phyloP scores from a whole-genome alignment of 352 stramenopile genomes.

The Phytophthora colocasiae region DNA sequence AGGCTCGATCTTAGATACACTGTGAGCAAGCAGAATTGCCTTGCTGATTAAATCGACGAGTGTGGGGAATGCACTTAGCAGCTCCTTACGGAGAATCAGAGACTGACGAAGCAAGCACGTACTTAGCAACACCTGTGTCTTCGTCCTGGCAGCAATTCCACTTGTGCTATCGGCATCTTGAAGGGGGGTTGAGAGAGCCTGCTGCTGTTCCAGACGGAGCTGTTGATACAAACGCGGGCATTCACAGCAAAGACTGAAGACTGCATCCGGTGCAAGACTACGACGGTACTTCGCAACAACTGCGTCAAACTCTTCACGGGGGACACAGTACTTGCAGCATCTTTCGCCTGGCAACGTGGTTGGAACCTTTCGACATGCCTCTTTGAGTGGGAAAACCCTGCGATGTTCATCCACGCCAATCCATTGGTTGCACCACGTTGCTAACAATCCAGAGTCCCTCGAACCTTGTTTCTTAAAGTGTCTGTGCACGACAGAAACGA shows the following conservation, averaged over 20 bases:
- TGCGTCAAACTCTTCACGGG: slow-evolving; percentile 11
- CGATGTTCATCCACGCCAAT: slow-evolving; percentile 31
- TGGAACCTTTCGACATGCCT: slow-evolving; percentile 5
- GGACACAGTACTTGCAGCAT: slow-evolving; percentile 21
- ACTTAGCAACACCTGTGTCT: slow-evolving; percentile 26
- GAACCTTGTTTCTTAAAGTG: slow-evolving; percentile 5
- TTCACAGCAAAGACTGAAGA: slow-evolving; percentile 32
- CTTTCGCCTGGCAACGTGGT: not conserved
- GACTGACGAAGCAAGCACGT: slow-evolving; percentile 43
- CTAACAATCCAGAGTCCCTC: not conserved
- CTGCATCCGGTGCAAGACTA: slow-evolving; percentile 3
- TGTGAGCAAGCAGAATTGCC: slow-evolving; percentile 26
- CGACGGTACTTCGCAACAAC: slow-evolving; percentile 9
- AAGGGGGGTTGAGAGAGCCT: slow-evolving; percentile 6
- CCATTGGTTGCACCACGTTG: slow-evolving; percentile 24
- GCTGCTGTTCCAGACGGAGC: slow-evolving; percentile 13
- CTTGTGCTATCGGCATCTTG: slow-evolving; percentile 12
- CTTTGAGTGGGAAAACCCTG: slow-evolving; percentile 30
- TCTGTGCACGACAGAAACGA: slow-evolving; percentile 41
- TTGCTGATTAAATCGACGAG: slow-evolving; percentile 25
- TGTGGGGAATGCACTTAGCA: slow-evolving; percentile 27
- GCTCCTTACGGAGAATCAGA: slow-evolving; percentile 32
- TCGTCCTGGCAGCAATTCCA: slow-evolving; percentile 2
- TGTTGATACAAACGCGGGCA: slow-evolving; percentile 23
- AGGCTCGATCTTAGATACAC: slow-evolving; percentile 25